Evolutionary conservation across 768 basidiomycete genomes (phyloP).

Genomic region (Termitomyces sp.): DNA sequence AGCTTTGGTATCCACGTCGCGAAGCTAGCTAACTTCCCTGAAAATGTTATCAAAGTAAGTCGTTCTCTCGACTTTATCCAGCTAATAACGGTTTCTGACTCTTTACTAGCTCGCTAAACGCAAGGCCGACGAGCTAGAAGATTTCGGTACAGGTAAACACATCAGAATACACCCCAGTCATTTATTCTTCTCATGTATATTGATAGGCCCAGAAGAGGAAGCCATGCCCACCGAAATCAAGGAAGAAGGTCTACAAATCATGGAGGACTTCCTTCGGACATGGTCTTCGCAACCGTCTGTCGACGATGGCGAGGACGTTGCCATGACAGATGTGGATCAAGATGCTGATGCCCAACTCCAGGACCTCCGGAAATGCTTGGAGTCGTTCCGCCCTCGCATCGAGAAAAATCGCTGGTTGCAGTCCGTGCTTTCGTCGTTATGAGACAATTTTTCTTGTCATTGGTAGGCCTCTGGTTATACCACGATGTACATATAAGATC

Average conservation of each 20-base stretch:
- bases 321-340: constrained; percentile 29
- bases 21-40: constrained; percentile 94
- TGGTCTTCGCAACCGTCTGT: constrained; percentile 45
- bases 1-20: constrained; percentile 99
- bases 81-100: background rate
- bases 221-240: constrained; percentile 53
- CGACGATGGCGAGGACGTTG: constrained; percentile 44
- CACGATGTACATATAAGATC: background rate
- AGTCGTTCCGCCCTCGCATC: constrained; percentile 59
- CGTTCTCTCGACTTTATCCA: background rate
- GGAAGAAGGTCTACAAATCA: constrained; percentile 74
- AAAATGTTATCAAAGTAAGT: constrained; percentile 83
- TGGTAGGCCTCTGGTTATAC: background rate
- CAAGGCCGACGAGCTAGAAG: constrained; percentile 89
- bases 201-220: constrained; percentile 19
- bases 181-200: background rate
- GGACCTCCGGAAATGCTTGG: constrained; percentile 55
- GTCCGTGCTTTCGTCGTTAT: constrained; percentile 42
- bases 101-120: constrained; percentile 70
- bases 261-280: constrained; percentile 68
- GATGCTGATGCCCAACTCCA: constrained; percentile 39
- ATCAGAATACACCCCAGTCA: background rate
- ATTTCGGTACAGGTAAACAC: constrained; percentile 47
- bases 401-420: constrained; percentile 78
- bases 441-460: constrained; percentile 1